Conservation (phyloP, 345 rosid genomes). For the Sonneratia caseolaris region DNA sequence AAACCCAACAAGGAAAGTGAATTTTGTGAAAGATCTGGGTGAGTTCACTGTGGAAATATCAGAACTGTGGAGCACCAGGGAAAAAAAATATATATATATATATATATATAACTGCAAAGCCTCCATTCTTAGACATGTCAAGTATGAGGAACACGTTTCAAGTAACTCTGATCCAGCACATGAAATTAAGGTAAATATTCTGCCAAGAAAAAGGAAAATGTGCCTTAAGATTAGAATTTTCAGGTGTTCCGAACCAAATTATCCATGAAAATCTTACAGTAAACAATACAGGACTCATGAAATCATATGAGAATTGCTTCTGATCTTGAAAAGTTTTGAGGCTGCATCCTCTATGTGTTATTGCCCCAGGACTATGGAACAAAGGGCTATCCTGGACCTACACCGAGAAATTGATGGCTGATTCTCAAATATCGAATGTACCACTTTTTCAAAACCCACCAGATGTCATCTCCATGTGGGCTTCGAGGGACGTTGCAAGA, state of each 20-base stretch:
- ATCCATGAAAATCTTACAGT: too few species aligned
- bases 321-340: neutral
- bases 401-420: too few species aligned
- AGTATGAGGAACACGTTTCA: slow-evolving; percentile 7
- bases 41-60: slow-evolving; percentile 25
- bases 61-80: slow-evolving; percentile 12
- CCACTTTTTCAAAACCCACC: too few species aligned
- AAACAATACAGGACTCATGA: neutral
- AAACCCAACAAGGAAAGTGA: slow-evolving; percentile 55
- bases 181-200: slow-evolving; percentile 14
- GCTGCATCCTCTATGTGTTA: too few species aligned
- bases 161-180: slow-evolving; percentile 11
- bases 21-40: slow-evolving; percentile 22
- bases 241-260: too few species aligned
- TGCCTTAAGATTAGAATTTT: too few species aligned
- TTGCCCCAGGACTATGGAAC: too few species aligned
- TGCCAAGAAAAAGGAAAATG: neutral
- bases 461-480: too few species aligned
- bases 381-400: too few species aligned
- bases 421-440: too few species aligned
- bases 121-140: neutral
- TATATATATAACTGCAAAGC: neutral
- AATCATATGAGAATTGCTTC: neutral
- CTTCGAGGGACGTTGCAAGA: too few species aligned
- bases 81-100: neutral